Percentiles rank a stretch among this genome's conserved stretches.
Conservation (phyloP, 495 filamentous ascomycete genomes). For the Aspergillus bertholletiae region DNA sequence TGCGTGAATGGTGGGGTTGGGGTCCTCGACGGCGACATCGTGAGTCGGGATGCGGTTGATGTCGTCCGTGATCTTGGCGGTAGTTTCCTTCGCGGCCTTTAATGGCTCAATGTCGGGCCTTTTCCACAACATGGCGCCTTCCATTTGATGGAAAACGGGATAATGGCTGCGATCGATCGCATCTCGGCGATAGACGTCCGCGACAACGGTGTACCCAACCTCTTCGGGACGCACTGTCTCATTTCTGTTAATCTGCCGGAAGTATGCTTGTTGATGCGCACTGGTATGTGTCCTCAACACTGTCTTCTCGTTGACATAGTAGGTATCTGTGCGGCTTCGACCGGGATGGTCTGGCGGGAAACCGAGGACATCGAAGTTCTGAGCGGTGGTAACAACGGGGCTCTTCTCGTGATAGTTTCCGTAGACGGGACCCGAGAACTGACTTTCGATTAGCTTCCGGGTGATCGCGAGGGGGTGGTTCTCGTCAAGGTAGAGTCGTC, state of each 20-base stretch:
- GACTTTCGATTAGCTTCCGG: conserved; percentile 84
- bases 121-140: conserved; percentile 90
- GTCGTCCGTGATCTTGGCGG: conserved; percentile 55
- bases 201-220: conserved; percentile 82
- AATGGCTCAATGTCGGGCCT: conserved; percentile 61
- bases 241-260: conserved; percentile 52
- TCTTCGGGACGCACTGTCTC: conserved; percentile 52
- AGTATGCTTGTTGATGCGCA: conserved; percentile 87
- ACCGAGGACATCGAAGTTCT: conserved; percentile 93
- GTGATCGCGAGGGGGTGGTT: conserved; percentile 91
- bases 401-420: conserved; percentile 71
- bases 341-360: conserved; percentile 90
- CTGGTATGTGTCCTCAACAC: conserved; percentile 90
- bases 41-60: conserved; percentile 65
- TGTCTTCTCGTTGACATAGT: conserved; percentile 85
- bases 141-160: conserved; percentile 98
- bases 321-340: conserved; percentile 83
- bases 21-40: conserved; percentile 74
- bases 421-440: conserved; percentile 71
- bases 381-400: conserved; percentile 77
- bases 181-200: conserved; percentile 96
- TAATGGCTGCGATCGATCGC: conserved; percentile 93
- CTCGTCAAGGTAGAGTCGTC: conserved; percentile 77
- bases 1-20: conserved; percentile 72
- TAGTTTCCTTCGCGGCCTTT: conserved; percentile 30